Percentiles rank a stretch among this genome's conserved stretches.
Conservation (phyloP, 176 grass and related monocot species). For the Musa itinerans region DNA sequence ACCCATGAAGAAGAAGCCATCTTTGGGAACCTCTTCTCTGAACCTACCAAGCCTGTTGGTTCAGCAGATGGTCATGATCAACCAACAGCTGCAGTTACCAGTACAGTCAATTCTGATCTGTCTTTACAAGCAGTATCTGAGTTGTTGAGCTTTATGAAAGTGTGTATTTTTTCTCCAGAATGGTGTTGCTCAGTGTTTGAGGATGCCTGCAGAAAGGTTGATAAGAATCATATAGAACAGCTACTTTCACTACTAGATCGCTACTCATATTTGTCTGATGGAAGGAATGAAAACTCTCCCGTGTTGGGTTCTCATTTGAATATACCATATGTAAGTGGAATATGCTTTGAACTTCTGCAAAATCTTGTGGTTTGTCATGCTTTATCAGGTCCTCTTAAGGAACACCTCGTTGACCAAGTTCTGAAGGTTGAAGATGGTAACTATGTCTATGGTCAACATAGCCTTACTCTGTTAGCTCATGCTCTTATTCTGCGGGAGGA, state of each 20-base stretch:
- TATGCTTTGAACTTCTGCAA: conserved; percentile 74
- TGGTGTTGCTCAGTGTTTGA: conserved; percentile 52
- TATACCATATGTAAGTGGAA: conserved; percentile 35
- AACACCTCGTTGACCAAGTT: conserved; percentile 67
- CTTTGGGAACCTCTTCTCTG: conserved; percentile 89
- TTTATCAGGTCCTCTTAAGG: conserved; percentile 51
- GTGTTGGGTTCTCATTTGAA: conserved; percentile 22
- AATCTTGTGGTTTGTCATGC: conserved; percentile 47
- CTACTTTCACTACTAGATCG: conserved; percentile 67
- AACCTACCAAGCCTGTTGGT: conserved; percentile 48
- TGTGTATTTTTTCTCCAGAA: conserved; percentile 55
- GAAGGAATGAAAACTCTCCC: conserved; percentile 36
- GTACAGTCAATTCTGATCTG: conserved; percentile 33
- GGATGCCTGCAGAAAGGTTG: conserved; percentile 62
- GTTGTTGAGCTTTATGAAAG: conserved; percentile 70
- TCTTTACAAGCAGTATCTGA: conserved; percentile 69
- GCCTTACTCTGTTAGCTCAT: conserved; percentile 66
- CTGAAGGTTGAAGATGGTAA: conserved; percentile 65
- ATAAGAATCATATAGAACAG: conserved; percentile 50
- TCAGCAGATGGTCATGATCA: conserved; percentile 56
- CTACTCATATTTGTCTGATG: conserved; percentile 38
- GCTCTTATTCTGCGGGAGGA: conserved; percentile 45
- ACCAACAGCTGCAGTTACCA: conserved; percentile 29
- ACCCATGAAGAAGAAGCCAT: conserved; percentile 93
- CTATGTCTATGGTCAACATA: conserved; percentile 64